phyloP scores from a whole-genome alignment of 257 asterid genomes.

The Haberlea rhodopensis region DNA sequence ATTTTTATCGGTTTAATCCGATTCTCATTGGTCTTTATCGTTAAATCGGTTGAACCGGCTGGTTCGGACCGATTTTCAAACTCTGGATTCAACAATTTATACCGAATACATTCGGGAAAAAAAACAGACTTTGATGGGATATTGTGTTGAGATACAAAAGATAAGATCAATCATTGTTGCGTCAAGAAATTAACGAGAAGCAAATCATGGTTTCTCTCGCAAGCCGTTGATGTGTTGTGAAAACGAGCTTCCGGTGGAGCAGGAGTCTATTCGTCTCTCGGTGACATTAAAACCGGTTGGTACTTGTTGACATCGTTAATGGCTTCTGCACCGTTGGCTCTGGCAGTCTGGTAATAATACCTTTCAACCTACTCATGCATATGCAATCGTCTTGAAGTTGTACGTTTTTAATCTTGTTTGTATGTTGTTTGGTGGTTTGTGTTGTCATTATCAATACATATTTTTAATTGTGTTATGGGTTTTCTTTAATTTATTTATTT shows the following conservation, averaged over 20 bases:
- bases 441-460: neutral
- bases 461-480: no score
- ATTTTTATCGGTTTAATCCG: no score
- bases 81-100: no score
- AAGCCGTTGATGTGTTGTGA: conserved; percentile 39
- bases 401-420: neutral
- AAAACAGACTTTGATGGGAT: no score
- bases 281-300: conserved; percentile 61
- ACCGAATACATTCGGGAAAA: no score
- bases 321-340: conserved; percentile 97
- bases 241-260: conserved; percentile 60
- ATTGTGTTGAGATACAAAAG: neutral
- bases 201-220: conserved; percentile 29
- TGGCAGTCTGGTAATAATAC: conserved; percentile 57
- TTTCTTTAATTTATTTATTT: no score
- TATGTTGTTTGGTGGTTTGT: neutral
- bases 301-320: conserved; percentile 79
- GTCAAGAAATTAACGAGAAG: neutral
- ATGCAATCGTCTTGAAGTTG: no score
- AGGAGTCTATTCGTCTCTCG: conserved; percentile 48
- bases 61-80: no score
- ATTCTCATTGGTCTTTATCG: no score
- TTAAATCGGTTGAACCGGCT: no score
- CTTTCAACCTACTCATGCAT: neutral
- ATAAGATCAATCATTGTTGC: neutral